Evolutionary conservation across 352 stramenopile genomes (phyloP).

Genomic region (Phytophthora constricta): DNA sequence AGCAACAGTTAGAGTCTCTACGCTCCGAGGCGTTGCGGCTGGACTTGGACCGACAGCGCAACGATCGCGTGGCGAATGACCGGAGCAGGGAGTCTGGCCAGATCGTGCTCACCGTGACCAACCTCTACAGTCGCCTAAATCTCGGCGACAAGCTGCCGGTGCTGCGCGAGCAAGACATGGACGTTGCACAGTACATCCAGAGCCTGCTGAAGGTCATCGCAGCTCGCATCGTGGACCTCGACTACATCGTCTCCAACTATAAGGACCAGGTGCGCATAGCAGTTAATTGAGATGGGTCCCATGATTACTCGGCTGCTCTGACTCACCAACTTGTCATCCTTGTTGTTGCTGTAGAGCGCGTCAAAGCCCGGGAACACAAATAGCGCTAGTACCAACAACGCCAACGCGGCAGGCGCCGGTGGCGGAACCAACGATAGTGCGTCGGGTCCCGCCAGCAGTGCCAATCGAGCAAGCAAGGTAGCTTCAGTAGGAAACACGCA

Average conservation of each 20-base stretch:
- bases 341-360: conserved; percentile 20
- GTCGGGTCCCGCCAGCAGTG: not conserved
- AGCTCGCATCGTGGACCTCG: conserved; percentile 83
- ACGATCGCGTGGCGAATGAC: conserved; percentile 82
- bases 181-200: conserved; percentile 78
- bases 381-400: conserved; percentile 20
- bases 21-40: conserved; percentile 78
- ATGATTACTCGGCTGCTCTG: not conserved
- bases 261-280: conserved; percentile 52
- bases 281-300: not conserved
- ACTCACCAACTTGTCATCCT: not conserved
- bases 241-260: conserved; percentile 83
- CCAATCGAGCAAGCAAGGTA: conserved; percentile 12
- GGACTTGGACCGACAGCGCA: conserved; percentile 83
- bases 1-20: conserved; percentile 84
- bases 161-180: conserved; percentile 76
- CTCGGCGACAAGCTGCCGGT: conserved; percentile 78
- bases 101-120: conserved; percentile 92
- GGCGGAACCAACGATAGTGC: conserved; percentile 8
- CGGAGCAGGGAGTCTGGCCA: conserved; percentile 87
- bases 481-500: conserved; percentile 7
- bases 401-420: not conserved
- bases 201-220: conserved; percentile 81
- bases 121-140: conserved; percentile 89
- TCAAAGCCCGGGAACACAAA: conserved; percentile 25